Base-by-base conservation (phyloP, 164 flowering plant species). In the Warburgia ugandensis region DNA sequence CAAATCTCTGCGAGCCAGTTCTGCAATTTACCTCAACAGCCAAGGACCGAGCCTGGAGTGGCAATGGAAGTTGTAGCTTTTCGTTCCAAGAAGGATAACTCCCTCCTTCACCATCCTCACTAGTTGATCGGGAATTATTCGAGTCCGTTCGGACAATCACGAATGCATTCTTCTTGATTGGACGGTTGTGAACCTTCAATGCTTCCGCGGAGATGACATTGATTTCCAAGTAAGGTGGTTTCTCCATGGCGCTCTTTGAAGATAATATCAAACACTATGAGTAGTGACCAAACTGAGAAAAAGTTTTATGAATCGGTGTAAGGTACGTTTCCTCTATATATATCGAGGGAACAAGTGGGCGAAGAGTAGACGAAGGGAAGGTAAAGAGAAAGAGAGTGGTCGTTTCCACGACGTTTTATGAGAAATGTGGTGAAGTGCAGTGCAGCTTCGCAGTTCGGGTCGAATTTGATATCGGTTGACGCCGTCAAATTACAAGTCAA, bases 11-110 rank as follows among this genome's bases (percentile, higher is more conserved):
- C 0, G 26, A 6, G 14, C 21, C 16, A 3, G 35, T 25, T 44
- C 27, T 55, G 43, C 45, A 27, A 3, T 22, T 29, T n/a, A 55
- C 59, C 26, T 50, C 49, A 6, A 58, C 55, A 9, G 39, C 5
- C 9, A 48, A 19, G 7, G 39, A 41, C 6, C 16, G 7, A 2
- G 26, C 31, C 22, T 19, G 5, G 11, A 48, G 22, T 6, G 40
- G 55, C 25, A 50, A 30, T 26, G 38, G 19, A 11, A 50, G 25
- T 1, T 10, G 29, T 6, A 80, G 36, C 55, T 65, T 76, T 55
- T 81, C 67, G 46, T 75, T 76, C 83, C 86, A 78, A 0, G 54
- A 2, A 7, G 76, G 79, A 27, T 66, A 48, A 50, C 68, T 64
- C 10, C 83, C 86, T 21, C 77, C 77, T 4, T 63, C 58, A 4